A percentile compares a stretch with the other conserved stretches of the same genome.
These are phyloP conservation scores for Pelargonium exstipulatum DNA, from an alignment of 441 rosid species.

Conservation along the genomic window DNA sequence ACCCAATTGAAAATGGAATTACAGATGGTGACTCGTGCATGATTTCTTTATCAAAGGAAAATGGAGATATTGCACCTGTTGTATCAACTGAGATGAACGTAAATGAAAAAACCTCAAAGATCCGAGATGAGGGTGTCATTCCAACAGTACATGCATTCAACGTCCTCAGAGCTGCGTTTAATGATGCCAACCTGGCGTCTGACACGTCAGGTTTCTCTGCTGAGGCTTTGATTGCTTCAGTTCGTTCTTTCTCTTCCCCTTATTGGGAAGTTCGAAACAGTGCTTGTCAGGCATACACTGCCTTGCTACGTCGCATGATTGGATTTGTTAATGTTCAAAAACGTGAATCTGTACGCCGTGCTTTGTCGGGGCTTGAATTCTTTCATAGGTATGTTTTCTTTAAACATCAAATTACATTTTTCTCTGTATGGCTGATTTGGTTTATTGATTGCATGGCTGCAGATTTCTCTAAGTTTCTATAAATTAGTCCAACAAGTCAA, in stretches of 20 bases:
- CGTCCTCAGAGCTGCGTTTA: constrained; percentile 82
- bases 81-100: constrained; percentile 31
- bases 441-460: constrained; percentile 1
- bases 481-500: constrained; percentile 7
- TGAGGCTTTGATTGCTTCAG: constrained; percentile 74
- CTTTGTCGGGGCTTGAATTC: constrained; percentile 89
- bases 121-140: constrained; percentile 90
- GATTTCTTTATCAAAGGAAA: constrained; percentile 24
- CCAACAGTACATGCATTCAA: constrained; percentile 98
- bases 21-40: constrained; percentile 25
- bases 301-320: constrained; percentile 80
- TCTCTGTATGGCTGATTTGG: constrained; percentile 8
- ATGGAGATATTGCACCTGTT: constrained; percentile 28
- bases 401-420: constrained; percentile 11
- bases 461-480: constrained; percentile 1
- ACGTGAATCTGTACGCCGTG: constrained; percentile 80
- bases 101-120: constrained; percentile 55
- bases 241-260: constrained; percentile 84
- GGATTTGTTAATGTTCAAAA: constrained; percentile 90
- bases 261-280: constrained; percentile 97
- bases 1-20: constrained; percentile 27
- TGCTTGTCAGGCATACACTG: constrained; percentile 90
- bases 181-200: constrained; percentile 88
- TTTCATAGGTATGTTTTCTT: constrained; percentile 69
- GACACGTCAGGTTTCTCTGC: constrained; percentile 96